Conservation (phyloP, 192 early-diverging fungal genomes). For the Entophlyctis helioformis region DNA sequence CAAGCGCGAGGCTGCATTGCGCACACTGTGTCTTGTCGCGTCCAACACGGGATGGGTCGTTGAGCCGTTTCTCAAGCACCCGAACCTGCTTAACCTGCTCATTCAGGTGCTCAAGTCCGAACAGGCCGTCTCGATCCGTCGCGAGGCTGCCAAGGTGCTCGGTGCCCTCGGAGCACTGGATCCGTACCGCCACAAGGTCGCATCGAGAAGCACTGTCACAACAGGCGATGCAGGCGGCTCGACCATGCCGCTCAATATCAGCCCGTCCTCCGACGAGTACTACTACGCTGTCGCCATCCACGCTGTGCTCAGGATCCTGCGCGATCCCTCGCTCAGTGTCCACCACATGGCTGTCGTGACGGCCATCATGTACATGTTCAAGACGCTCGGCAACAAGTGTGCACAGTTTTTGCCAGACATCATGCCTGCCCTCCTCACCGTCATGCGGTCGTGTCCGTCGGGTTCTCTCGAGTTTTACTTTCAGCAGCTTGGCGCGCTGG, state of each 20-base stretch:
- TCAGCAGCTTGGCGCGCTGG: constrained; percentile 55
- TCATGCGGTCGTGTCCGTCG: constrained; percentile 55
- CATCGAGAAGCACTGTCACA: background rate
- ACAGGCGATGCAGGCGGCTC: constrained; percentile 1
- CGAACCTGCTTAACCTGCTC: constrained; percentile 55
- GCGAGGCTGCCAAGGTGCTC: constrained; percentile 64
- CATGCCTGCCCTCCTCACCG: constrained; percentile 42
- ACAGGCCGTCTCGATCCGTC: constrained; percentile 43
- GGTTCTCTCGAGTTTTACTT: constrained; percentile 67
- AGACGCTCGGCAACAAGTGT: constrained; percentile 59
- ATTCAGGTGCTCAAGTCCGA: constrained; percentile 64
- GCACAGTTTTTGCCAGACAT: constrained; percentile 49
- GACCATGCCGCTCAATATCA: background rate
- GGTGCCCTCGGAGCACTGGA: constrained; percentile 80
- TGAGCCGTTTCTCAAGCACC: constrained; percentile 68
- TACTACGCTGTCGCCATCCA: constrained; percentile 67
- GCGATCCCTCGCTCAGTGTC: constrained; percentile 49
- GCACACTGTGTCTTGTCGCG: constrained; percentile 62
- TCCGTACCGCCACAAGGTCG: constrained; percentile 44
- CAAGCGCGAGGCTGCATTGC: constrained; percentile 66
- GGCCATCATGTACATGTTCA: constrained; percentile 72
- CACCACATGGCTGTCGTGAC: constrained; percentile 62
- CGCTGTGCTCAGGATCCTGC: constrained; percentile 68
- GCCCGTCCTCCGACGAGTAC: constrained; percentile 54
- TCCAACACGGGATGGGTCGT: constrained; percentile 70